Evolutionary conservation across 148 eudicot genomes (phyloP), one percentile per base, ranked within the genome.

Genomic region (Rhododendron henanense): DNA sequence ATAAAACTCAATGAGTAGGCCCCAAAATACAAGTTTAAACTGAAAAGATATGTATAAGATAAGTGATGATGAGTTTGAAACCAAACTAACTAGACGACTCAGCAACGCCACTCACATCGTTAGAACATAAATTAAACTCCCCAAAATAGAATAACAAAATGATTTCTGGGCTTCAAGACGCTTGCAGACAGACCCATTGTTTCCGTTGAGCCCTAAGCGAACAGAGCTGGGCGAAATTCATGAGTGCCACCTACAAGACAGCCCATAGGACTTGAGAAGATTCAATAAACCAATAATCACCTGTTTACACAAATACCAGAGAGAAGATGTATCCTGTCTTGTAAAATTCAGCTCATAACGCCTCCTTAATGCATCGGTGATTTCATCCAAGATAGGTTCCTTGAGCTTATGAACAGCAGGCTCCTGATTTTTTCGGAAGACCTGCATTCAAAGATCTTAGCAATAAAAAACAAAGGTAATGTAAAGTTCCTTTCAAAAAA

Each of bases 271-370:
- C 71, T 65, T 31, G 14, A 71, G 76, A 71, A 71, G 76, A 14
- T 33, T 14, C 39, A 71, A 71, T 5, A 71, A 71, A 61, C 39
- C 5, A 80, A 78, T 16, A 41, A 83, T 48, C 37, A 97, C 99
- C 99, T 97, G 98, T 86, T 94, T 97, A 93, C 99, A 97, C 80
- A 95, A 86, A 90, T 93, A 93, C 99, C 99, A 97, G 69, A 97
- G 93, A 86, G 98, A 93, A 80, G 98, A 95, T 74, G 87, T 88
- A 91, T 93, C 96, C 85, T 89, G 88, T 87, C 90, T 82, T 39
- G 96, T 97, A 87, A 95, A 80, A 80, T 51, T 78, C 81, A 78
- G 31, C 21, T 51, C 82, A 48, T 80, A 80, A 21, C 21, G 61
- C 39, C 39, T 80, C 82, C 55, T 25, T 80, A 80, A 80, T 80